Base-by-base conservation (phyloP, 1,284 basidiomycete genomes). In the Trametes pubescens region DNA sequence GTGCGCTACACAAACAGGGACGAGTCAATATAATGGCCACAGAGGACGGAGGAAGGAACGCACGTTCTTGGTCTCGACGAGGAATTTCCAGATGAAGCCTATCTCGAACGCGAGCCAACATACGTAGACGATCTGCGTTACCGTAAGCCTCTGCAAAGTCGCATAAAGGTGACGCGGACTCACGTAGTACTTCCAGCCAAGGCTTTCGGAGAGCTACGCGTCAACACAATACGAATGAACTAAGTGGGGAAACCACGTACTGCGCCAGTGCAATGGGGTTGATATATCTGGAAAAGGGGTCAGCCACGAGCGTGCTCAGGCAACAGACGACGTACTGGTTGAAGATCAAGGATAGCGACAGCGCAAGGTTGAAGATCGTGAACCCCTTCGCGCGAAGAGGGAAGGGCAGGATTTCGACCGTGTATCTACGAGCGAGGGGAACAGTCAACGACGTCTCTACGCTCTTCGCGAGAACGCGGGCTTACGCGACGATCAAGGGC, bases 301-400 rank as follows among this genome's bases (percentile, higher is more conserved):
- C 13, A 51, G 49, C 9, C 21, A 4, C 21, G 21, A 21, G 13
- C 5, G 13, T 10, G 11, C 9, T 8, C 1, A 4, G 22, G 14
- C 13, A 10, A 22, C 13, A 24, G 9, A n/a, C 11, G 11, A 65
- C 75, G 47, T 73, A 85, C 73, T 89, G 86, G 74, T 89, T 89
- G 81, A 88, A 87, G 57, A 86, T 82, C 35, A 86, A 73, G 0
- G 85, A 82, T 5, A 83, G 65, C 9, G 83, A 83, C 47, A 85
- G 76, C 21, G 79, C 68, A 64, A 86, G 82, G 73, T 82, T 83
- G 77, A 83, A 85, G 13, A 88, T 75, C 26, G 82, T 85, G 72
- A 87, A 82, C 22, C 86, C 87, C 75, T 89, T 88, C 22, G 88
- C 84, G 46, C 87, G 85, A 49, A 89, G 77, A 18, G 80, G 73